Base-by-base conservation (phyloP, 106 monocot genomes). In the Acorus calamus region DNA sequence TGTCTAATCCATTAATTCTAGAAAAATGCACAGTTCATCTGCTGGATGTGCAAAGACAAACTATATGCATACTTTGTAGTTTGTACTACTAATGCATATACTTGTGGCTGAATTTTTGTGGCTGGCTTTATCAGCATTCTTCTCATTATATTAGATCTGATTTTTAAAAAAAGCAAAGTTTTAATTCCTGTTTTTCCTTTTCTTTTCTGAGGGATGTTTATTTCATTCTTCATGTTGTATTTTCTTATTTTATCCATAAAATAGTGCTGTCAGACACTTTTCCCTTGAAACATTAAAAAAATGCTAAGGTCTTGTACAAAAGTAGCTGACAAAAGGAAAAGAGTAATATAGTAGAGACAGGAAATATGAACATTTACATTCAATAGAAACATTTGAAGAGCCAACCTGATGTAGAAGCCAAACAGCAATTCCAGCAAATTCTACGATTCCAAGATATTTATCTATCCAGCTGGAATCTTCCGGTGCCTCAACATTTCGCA, bases 391-490 rank as follows among this genome's bases (percentile, higher is more conserved):
- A 14, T 14, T 67, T 13, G 8, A 9, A 11, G n/a, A 4, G 3
- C 56, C 46, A 69, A 89, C 94, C 94, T 94, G 92, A 74, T 92
- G 86, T 63, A 92, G 79, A 65, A 87, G 81, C 92, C 92, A 92
- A 3, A 87, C 86, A 55, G 79, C 83, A 62, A 92, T 92, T 64
- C 92, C 86, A 43, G 86, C 86, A 73, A 92, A 87, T 67, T 92
- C 92, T 3, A 92, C 84, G 4, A 92, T 77, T 42, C 92, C 92
- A 47, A 92, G 77, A 52, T 92, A 92, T 64, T 74, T 71, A 67
- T 92, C 92, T 14, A 92, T 87, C 92, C 92, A 92, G 65, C 79
- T 84, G 42, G 92, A 76, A 73, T 92, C 77, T 57, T 79, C 73
- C 4, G 81, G 72, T 42, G 92, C 83, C 14, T 87, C 74, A 45